Base-by-base conservation (phyloP, 2,329 filamentous ascomycete genomes). In the Calonectria hongkongensis region DNA sequence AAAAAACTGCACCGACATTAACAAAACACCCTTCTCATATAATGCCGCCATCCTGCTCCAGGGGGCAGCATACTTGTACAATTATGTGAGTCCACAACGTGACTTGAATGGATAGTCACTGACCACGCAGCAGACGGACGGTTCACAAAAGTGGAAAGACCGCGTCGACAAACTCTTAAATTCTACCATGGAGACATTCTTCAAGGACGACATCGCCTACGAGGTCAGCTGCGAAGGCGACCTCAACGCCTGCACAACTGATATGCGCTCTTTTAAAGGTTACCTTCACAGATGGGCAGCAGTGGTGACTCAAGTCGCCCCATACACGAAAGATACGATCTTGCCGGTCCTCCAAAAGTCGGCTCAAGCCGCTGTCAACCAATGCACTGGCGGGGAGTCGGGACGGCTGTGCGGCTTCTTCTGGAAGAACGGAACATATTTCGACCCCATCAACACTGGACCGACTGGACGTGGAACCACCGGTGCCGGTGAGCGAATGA, bases 251-350 rank as follows among this genome's bases (percentile, higher is more conserved):
- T 96, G 94, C 86, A 92, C 92, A 71, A 87, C 89, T 60, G 94
- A 96, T 78, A 94, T 95, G 87, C 83, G 90, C 72, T 90, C 91
- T 2, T 95, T 93, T 89, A 94, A 94, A 83, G 93, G 92, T 47
- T 92, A 92, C 71, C 86, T 94, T 21, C 88, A 91, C 76, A 89
- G 92, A 48, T 94, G 92, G 91, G 85, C 95, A 76, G 87, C 90
- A 4, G 87, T 89, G 27, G 87, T 89, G 1, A 88, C 90, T 2
- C 87, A 92, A 75, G 70, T 94, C n/a, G 92, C 91, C 0, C 93
- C 93, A 0, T 88, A 87, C 56, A 91, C 89, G 0, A 83, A 83
- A 48, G 83, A 87, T 1, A 84, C 80, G 18, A 91, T 95, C 75
- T 83, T 89, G 70, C 88, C 91, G 0, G 87, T 90, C 39, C 85